Conservation (phyloP, 768 basidiomycete genomes). For the Boletus reticulatus region DNA sequence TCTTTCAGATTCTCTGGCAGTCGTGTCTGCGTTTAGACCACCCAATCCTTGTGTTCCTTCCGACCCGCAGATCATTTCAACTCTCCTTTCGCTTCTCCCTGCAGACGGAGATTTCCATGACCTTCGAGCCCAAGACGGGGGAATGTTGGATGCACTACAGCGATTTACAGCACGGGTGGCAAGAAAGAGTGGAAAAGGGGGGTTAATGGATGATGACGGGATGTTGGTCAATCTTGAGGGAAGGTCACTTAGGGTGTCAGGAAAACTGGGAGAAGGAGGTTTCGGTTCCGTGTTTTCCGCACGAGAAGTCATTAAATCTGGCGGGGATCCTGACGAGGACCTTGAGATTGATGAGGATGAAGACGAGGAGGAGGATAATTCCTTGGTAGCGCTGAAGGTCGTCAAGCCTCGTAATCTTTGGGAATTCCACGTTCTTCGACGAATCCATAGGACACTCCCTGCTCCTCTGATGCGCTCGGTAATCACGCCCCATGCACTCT, state of each 20-base stretch:
- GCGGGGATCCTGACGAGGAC: constrained; percentile 39
- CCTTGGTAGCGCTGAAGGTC: constrained; percentile 84
- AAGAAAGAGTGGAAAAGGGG: constrained; percentile 32
- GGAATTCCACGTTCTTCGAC: constrained; percentile 87
- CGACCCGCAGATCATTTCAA: constrained; percentile 59
- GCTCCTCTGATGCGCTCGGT: constrained; percentile 60
- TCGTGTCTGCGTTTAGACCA: constrained; percentile 64
- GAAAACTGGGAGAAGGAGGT: constrained; percentile 95
- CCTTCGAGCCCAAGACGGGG: constrained; percentile 49
- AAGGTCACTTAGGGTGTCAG: constrained; percentile 64
- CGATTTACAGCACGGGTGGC: constrained; percentile 56
- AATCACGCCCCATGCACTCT: constrained; percentile 74
- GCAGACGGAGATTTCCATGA: constrained; percentile 63
- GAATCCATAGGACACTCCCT: constrained; percentile 71
- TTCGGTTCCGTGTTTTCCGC: constrained; percentile 96
- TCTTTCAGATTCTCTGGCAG: constrained; percentile 59
- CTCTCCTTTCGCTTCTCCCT: constrained; percentile 62
- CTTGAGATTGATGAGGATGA: constrained; percentile 47
- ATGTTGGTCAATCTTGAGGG: constrained; percentile 63
- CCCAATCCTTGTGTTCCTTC: constrained; percentile 90
- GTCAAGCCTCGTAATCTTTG: constrained; percentile 87
- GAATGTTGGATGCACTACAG: constrained; percentile 67
- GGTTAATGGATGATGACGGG: constrained; percentile 35
- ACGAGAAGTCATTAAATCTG: constrained; percentile 47
- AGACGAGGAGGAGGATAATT: constrained; percentile 51